Base-by-base conservation (phyloP, 2,329 filamentous ascomycete genomes). In the Chaetomiaceae sp. region DNA sequence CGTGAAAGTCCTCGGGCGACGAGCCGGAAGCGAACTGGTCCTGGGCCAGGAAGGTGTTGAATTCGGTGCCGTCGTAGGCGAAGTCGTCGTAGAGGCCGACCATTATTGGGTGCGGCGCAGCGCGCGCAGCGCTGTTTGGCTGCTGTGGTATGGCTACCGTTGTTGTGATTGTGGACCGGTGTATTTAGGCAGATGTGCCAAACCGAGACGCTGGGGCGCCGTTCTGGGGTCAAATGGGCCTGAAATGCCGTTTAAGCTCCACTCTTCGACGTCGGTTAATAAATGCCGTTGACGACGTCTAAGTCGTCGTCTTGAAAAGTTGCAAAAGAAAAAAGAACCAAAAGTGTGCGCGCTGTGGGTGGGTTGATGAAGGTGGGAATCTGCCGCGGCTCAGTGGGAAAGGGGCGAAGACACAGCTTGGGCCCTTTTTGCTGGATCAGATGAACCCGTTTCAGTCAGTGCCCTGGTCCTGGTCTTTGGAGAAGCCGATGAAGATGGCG, bases 251-350 rank as follows among this genome's bases (percentile, higher is more conserved):
- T 36, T n/a, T 9, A 8, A 47, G 54, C 54, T 57, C 54, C 54
- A 57, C 54, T 57, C 37, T 53, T 43, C n/a, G 17, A 51, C 25
- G 47, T 54, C 54, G 54, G 43, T 40, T 57, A 57, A 51, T 51
- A 38, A 53, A 25, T 47, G 47, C 47, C 47, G 51, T 29, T 22
- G 34, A 14, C 22, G 47, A 51, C 17, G 40, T 33, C 27, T 55
- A 44, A 51, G 37, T 44, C 23, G 31, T 20, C 17, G 19, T 42
- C 14, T 31, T 36, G 33, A 9, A 19, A 19, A 17, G 47, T 33
- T 14, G 47, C 17, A 19, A 34, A n/a, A 23, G 29, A 22, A 29
- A 27, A 15, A 22, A 14, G 29, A 22, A 7, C 19, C 33, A 33
- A 45, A 46, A 23, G 33, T 20, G 27, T n/a, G 27, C 5, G 42